Percentiles rank a stretch among this genome's conserved stretches.
These are phyloP conservation scores for Vachellia collinsii DNA, from an alignment of 306 rosid species.

Conservation along the genomic window DNA sequence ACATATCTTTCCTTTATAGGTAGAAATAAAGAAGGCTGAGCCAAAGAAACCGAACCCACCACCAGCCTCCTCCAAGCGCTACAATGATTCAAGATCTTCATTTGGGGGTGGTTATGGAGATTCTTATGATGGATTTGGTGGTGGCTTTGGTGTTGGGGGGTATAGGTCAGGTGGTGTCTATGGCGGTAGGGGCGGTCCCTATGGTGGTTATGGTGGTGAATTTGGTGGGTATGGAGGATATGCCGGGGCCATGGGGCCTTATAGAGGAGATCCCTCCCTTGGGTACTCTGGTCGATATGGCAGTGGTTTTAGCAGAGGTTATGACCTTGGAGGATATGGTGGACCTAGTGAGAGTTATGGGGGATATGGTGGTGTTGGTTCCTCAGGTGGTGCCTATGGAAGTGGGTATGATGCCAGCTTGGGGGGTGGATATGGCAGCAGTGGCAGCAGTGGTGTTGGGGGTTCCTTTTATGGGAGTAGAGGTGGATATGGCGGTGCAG, in stretches of 20 bases:
- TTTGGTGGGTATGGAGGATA: conserved; percentile 89
- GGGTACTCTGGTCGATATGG: conserved; percentile 85
- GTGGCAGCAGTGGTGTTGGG: conserved; percentile 70
- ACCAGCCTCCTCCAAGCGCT: conserved; percentile 80
- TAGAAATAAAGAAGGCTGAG: conserved; percentile 98
- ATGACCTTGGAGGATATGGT: conserved; percentile 85
- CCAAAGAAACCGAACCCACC: conserved; percentile 87
- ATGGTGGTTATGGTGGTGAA: conserved; percentile 77
- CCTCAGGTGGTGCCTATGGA: conserved; percentile 69
- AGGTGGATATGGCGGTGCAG: conserved; percentile 82
- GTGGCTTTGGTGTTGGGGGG: conserved; percentile 68
- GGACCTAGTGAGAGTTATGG: conserved; percentile 82
- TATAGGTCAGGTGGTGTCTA: conserved; percentile 69
- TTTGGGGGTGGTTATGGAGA: conserved; percentile 77
- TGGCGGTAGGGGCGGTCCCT: conserved; percentile 58
- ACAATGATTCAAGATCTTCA: conserved; percentile 71
- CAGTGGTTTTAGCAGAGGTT: conserved; percentile 81
- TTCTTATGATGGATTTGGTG: conserved; percentile 78
- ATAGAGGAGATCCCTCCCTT: conserved; percentile 82
- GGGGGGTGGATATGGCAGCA: conserved; percentile 74
- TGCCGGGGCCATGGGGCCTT: conserved; percentile 76
- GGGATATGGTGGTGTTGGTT: conserved; percentile 64
- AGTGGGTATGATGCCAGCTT: conserved; percentile 67
- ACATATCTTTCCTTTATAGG: conserved; percentile 52
- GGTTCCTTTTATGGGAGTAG: conserved; percentile 85